Base-by-base conservation (phyloP, 176 grass and related monocot species). In the Dendrocalamus sinicus region DNA sequence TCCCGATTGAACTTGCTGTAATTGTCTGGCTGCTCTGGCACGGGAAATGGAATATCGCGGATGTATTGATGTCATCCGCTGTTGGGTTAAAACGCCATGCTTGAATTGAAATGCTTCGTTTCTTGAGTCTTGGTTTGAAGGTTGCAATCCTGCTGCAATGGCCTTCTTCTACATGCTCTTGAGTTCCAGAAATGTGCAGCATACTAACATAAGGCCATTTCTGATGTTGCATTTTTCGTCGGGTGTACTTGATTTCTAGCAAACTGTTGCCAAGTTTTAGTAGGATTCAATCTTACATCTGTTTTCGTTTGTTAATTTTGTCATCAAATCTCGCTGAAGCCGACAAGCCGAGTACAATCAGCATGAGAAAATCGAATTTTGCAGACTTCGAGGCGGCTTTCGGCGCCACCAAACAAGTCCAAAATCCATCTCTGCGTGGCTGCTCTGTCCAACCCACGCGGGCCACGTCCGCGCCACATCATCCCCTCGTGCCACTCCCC, bases 1-100 rank as follows among this genome's bases (percentile, higher is more conserved):
- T 53, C 50, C 30, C 74, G 70, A 58, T 73, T 67, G 84, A 83
- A 73, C 26, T n/a, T 62, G 44, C 45, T 86, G 88, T 81, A 77
- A 71, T 77, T 69, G 66, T 50, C 63, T 55, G 59, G 11, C 46
- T 12, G 11, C 46, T 47, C 11, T 12, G 46, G 2, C 28, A 79
- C 44, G 53, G 32, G 69, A 70, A 80, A 55, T 79, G 68, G 28
- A 76, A 80, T 79, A 78, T 68, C 37, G 68, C n/a, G 32, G 60
- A 48, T 67, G 85, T 19, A 48, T 72, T 10, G 28, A 6, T 51
- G 20, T 40, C 80, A 32, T 71, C 73, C 73, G 30, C 19, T 52
- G 28, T 77, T 14, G 20, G 39, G 76, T 52, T 15, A 47, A 64
- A 35, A 79, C 40, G 35, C 62, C 9, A 47, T 35, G 51, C 51